Evolutionary conservation across 2,329 filamentous ascomycete species (phyloP), one percentile per base, ranked within the genome.

Genomic region (Fusarium annulatum): DNA sequence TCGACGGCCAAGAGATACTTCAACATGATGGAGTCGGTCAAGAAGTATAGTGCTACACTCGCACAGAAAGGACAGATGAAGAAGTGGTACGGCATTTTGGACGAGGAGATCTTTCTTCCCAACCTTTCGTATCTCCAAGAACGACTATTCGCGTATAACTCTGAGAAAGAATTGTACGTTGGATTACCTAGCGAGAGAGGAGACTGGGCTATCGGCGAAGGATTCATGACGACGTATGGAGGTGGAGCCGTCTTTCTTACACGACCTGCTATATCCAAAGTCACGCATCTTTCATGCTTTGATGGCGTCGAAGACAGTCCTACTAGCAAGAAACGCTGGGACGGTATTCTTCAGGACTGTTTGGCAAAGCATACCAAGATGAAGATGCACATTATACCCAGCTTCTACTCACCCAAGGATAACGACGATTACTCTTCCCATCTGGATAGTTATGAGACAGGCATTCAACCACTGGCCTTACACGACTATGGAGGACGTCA

Each of bases 101-200:
- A 87, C 38, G 85, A 87, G 69, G 82, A 84, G 61, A 78, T 86
- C 55, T 87, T 87, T 73, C 81, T 87, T 52, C 85, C 85, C 1
- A 83, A 82, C 42, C 73, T 86, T 38, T 76, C 79, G 1, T 78
- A 81, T 46, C 81, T 87, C 14, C 75, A 85, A 7, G 73, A 80
- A 33, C 80, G 79, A 10, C 80, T 87, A 6, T 77, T 77, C n/a
- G 61, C 75, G 1, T 83, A 83, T 62, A 79, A 82, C 52, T 67
- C 80, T 2, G 72, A 69, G 12, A 67, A 80, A 11, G 78, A 82
- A 52, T 65, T 84, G 19, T 86, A 84, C 71, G 64, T 87, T 19
- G 85, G 84, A 19, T 76, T 86, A 5, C 85, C 86, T 0, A 85
- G 84, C 68, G 84, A 85, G 72, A 76, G 79, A 4, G 69, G 79